Base-by-base conservation (phyloP, 2,329 filamentous ascomycete species). In the Arachnomyces sp. region DNA sequence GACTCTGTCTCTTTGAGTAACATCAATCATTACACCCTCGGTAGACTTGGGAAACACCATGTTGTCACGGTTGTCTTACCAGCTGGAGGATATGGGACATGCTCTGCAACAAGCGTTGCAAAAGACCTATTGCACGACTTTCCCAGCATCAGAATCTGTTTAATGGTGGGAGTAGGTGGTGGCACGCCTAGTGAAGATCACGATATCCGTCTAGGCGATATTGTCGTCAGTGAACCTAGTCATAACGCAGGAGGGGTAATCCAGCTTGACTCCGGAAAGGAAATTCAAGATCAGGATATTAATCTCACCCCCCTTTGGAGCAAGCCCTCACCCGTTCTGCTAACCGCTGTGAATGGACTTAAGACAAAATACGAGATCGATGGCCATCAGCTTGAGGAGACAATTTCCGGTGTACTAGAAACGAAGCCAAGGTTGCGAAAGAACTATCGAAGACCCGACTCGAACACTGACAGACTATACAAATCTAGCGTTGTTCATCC, bases 191-290 rank as follows among this genome's bases (percentile, higher is more conserved):
- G 34, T 34, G 44, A 39, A 15, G 42, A 43, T 15, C 28, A 29
- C 14, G 48, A 50, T 42, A 46, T n/a, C n/a, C 31, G n/a, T 31
- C 14, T 30, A 28, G 15, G 35, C 12, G 11, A 31, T 37, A n/a
- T 56, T 8, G 52, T 57, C 13, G 48, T 57, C 17, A 53, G 55
- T 30, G 21, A 29, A 13, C 45, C 50, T 38, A 50, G 34, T 5
- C 34, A 46, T 11, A 41, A 35, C 4, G 32, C 43, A 7, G 42
- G 52, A 17, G 57, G 53, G 14, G 52, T 60, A 2, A 40, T 59
- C 12, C 51, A 54, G 43, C 58, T 56, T 40, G 50, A 60, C 39
- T 51, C 49, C 45, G 54, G 56, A 7, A 56, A 55, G 37, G 36
- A 29, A 14, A 31, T 48, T 14, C 40, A 46, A 39, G 40, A 45